Evolutionary conservation across 768 basidiomycete genomes (phyloP), one percentile per base, ranked within the genome.

Genomic region (Suillus decipiens): DNA sequence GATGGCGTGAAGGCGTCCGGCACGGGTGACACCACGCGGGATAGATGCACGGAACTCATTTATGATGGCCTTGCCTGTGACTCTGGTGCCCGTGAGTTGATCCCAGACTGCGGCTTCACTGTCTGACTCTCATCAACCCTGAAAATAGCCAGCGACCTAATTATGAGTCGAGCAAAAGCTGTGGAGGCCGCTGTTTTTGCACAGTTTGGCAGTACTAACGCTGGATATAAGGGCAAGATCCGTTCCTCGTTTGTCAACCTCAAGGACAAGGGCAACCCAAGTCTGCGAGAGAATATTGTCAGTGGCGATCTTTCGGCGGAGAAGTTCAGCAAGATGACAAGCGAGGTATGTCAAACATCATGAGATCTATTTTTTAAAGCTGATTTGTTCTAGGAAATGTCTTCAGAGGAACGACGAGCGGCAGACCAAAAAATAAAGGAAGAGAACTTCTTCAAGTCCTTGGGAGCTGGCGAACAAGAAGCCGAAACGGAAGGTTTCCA

Each of bases 401-500:
- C 96, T 15, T 93, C 93, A 0, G 94, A 94, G 71, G 93, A 96
- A 67, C 84, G 94, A 37, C 91, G 93, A 70, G 88, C 90, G 2
- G 89, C 90, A 10, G 90, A 96, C 69, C 84, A 84, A 63, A 89
- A 88, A 72, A 90, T 99, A 64, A 83, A 86, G 62, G 87, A 90
- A 69, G 87, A 92, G 59, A 98, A 99, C 72, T 77, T 99, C 55
- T 91, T 93, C 81, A 91, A 95, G 39, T 90, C 95, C 1, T 86
- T 97, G 1, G 93, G 92, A 2, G 96, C 96, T 0, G 91, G 84
- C 2, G 90, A 96, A 68, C 89, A 88, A 66, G 86, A 95, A 75
- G 95, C 96, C 15, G 97, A 99, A 75, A 99, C 97, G 1, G 93
- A 95, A 66, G 96, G 93, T 2, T 99, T 99, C 91, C 94, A 98